Conservation (phyloP, 2,329 filamentous ascomycete species). For the Curvularia spicifera region DNA sequence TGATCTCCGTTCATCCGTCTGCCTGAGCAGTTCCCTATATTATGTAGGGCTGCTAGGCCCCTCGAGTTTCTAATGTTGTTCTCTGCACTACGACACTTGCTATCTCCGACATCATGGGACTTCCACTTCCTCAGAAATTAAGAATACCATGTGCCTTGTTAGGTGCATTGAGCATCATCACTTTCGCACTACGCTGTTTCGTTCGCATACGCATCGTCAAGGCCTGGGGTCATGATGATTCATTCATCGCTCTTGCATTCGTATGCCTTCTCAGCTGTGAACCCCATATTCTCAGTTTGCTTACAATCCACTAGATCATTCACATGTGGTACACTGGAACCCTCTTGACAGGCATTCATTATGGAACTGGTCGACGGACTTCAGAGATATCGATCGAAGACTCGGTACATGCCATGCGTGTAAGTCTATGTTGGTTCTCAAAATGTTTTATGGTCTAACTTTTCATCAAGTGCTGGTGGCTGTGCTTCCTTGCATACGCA, state of each 20-base stretch:
- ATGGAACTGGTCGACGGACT: conserved; percentile 19
- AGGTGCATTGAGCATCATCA: conserved; percentile 19
- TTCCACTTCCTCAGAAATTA: conserved; percentile 15
- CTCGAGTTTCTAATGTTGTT: background rate
- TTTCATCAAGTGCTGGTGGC: conserved; percentile 17
- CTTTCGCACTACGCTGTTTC: conserved; percentile 22
- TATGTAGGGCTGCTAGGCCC: background rate
- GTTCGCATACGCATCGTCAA: conserved; percentile 20
- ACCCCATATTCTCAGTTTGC: background rate
- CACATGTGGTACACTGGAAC: conserved; percentile 25
- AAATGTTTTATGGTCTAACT: background rate
- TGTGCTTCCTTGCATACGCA: conserved; percentile 21
- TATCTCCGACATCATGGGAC: conserved; percentile 9
- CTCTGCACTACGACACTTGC: background rate
- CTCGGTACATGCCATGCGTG: conserved; percentile 22
- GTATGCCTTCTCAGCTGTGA: conserved; percentile 8
- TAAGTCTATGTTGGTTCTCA: background rate
- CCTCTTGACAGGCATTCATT: conserved; percentile 20
- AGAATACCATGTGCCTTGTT: conserved; percentile 11
- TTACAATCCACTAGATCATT: conserved; percentile 5
- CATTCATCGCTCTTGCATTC: conserved; percentile 21
- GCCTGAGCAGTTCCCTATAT: background rate
- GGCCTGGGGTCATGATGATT: conserved; percentile 25
- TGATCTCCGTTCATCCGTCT: background rate
- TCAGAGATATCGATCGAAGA: conserved; percentile 17